Conservation (phyloP, 164 flowering plant genomes). For the Vitis cinerea region DNA sequence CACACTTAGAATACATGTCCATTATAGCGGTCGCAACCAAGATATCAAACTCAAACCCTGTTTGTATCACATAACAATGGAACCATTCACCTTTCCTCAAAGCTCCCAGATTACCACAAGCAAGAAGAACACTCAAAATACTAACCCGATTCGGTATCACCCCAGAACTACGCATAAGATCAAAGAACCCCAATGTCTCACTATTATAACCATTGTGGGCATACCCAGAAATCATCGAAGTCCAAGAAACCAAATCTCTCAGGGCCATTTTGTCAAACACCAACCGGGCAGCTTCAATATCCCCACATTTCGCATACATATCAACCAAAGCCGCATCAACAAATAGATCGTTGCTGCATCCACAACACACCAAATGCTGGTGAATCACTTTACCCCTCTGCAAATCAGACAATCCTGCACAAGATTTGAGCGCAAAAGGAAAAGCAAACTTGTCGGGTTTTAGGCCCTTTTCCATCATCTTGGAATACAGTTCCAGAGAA, state of each 20-base stretch:
- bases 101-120: slow-evolving; percentile 30
- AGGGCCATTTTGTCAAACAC: slow-evolving; percentile 27
- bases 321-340: slow-evolving; percentile 26
- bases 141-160: slow-evolving; percentile 21
- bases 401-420: slow-evolving; percentile 31
- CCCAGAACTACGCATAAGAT: slow-evolving; percentile 16
- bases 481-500: slow-evolving; percentile 19
- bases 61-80: slow-evolving; percentile 22
- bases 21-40: slow-evolving; percentile 28
- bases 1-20: slow-evolving; percentile 38
- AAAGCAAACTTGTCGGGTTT: slow-evolving; percentile 35
- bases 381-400: slow-evolving; percentile 23
- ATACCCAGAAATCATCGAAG: slow-evolving; percentile 34
- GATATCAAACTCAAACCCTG: slow-evolving; percentile 26
- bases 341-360: slow-evolving; percentile 21
- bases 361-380: slow-evolving; percentile 20
- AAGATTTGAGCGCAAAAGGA: slow-evolving; percentile 39
- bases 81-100: slow-evolving; percentile 24
- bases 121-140: slow-evolving; percentile 26
- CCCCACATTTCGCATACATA: slow-evolving; percentile 34
- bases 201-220: slow-evolving; percentile 22
- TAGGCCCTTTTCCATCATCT: slow-evolving; percentile 23
- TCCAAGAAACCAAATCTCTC: slow-evolving; percentile 33
- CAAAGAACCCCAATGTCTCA: slow-evolving; percentile 20
- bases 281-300: slow-evolving; percentile 16